Conservation (phyloP, 306 rosid genomes). For the Rosa chinensis region DNA sequence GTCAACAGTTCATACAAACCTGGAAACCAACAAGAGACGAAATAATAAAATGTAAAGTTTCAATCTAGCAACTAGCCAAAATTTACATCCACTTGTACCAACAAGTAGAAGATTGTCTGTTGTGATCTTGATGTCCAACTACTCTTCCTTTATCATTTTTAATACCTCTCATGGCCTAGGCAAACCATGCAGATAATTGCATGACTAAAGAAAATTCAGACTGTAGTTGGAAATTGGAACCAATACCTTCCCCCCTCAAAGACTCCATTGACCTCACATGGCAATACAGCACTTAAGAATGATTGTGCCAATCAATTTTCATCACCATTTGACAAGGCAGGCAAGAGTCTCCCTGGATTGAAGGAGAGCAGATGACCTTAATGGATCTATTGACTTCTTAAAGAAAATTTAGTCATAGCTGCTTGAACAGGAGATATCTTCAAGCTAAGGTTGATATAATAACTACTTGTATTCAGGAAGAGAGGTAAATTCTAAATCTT, state of each 20-base stretch:
- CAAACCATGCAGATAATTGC: neutral
- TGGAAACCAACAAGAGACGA: neutral
- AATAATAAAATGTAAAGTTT: neutral
- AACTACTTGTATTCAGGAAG: neutral
- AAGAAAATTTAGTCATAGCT: neutral
- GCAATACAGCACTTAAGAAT: neutral
- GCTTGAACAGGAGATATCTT: neutral
- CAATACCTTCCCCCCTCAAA: neutral
- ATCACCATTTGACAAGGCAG: neutral
- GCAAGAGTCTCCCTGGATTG: neutral
- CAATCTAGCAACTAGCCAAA: neutral
- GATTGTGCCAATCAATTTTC: neutral
- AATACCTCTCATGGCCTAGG: neutral
- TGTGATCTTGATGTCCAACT: neutral
- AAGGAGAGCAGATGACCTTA: slow-evolving; percentile 10
- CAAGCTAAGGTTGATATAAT: neutral
- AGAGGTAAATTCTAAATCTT: slow-evolving; percentile 1
- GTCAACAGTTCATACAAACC: neutral
- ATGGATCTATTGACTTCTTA: slow-evolving; percentile 8
- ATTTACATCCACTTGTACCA: neutral
- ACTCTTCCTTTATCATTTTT: neutral
- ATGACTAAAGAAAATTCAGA: neutral
- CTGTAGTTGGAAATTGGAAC: neutral
- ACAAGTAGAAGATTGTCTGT: neutral
- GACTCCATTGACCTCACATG: neutral